Evolutionary conservation across 75 land plant species (phyloP).

Genomic region (Cryptomeria japonica): DNA sequence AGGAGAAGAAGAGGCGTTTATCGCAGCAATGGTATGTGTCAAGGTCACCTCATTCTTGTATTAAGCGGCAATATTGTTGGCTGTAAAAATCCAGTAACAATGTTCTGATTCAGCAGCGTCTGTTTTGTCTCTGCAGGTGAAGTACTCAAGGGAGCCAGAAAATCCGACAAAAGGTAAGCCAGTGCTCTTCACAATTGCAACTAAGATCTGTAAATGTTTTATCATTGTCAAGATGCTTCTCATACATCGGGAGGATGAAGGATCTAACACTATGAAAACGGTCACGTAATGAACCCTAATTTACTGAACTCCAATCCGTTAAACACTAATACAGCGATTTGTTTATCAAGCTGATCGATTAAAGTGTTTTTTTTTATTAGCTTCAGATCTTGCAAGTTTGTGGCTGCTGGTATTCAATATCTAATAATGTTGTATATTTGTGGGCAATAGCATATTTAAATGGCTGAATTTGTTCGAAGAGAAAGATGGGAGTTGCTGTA

Average conservation of each 20-base stretch:
- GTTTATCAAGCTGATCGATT: not conserved
- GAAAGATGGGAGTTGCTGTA: not conserved
- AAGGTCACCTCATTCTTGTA: not conserved
- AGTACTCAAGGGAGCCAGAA: conserved; percentile 86
- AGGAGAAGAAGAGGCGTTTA: not conserved
- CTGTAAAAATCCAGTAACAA: not conserved
- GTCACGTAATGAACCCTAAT: not conserved
- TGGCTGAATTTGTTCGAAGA: not conserved
- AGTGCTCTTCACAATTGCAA: not conserved
- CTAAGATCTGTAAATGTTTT: not conserved
- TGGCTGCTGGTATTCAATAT: not conserved
- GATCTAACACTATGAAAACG: not conserved
- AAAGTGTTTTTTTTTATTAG: no score
- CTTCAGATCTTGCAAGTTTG: not conserved
- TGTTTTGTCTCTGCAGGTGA: conserved; percentile 55
- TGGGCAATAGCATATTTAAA: not conserved
- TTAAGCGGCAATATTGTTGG: not conserved
- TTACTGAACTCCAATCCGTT: not conserved
- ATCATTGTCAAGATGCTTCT: not conserved
- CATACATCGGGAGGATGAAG: not conserved
- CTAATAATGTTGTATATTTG: not conserved
- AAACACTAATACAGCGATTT: not conserved
- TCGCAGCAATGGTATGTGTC: not conserved
- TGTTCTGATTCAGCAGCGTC: not conserved
- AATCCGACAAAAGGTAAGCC: conserved; percentile 83